phyloP scores from a whole-genome alignment of 1,139 yeast genomes.

The Debaryomyces nepalensis region DNA sequence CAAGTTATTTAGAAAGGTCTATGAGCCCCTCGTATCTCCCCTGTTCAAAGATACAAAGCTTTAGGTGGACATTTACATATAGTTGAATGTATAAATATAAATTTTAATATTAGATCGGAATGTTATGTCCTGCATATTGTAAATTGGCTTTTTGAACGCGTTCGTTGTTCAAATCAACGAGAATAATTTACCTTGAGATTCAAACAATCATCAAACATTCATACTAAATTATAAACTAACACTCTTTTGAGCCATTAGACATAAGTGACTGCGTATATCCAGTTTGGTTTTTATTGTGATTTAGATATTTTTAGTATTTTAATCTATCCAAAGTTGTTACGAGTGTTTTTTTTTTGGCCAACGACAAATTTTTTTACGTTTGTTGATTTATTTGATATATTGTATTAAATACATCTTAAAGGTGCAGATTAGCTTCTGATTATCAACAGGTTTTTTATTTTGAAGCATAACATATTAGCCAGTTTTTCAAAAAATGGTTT shows the following conservation, averaged over 20 bases:
- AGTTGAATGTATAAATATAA: not conserved
- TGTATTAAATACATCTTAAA: conserved; percentile 5
- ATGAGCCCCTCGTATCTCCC: conserved; percentile 44
- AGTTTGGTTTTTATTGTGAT: conserved; percentile 1
- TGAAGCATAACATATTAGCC: not conserved
- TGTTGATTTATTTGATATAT: conserved; percentile 5
- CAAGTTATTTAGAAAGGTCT: conserved; percentile 40
- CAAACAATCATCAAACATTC: conserved; percentile 11
- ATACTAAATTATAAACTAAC: not conserved
- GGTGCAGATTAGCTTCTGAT: conserved; percentile 1
- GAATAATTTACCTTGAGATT: conserved; percentile 3
- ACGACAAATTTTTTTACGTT: conserved; percentile 7
- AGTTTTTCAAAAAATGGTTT: conserved; percentile 25
- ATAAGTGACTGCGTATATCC: not conserved
- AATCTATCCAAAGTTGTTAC: not conserved
- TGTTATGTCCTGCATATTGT: conserved; percentile 11
- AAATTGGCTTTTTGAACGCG: conserved; percentile 11
- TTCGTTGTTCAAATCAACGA: conserved; percentile 17
- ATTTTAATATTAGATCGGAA: conserved; percentile 1
- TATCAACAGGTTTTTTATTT: not conserved
- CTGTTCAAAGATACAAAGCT: conserved; percentile 30
- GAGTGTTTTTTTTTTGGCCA: conserved; percentile 8
- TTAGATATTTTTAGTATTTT: conserved; percentile 4
- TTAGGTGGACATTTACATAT: conserved; percentile 7
- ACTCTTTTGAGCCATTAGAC: conserved; percentile 5